These are phyloP conservation scores for Rubia yunnanensis DNA, from an alignment of 257 asterid species.

Conservation along the genomic window DNA sequence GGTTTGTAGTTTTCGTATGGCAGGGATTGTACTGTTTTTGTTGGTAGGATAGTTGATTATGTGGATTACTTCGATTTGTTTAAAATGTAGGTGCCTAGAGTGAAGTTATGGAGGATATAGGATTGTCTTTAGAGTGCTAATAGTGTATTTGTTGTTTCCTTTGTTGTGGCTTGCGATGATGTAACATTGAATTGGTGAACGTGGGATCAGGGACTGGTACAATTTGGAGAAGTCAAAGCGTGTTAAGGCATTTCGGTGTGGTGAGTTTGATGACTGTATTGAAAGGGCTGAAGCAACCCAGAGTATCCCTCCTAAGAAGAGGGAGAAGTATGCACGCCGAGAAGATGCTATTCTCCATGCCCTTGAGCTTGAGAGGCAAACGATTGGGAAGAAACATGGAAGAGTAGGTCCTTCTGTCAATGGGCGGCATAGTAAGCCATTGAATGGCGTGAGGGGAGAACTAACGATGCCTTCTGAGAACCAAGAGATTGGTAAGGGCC, in stretches of 20 bases:
- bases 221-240: conserved; percentile 97
- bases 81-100: not conserved
- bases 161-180: not conserved
- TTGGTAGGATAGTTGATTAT: not conserved
- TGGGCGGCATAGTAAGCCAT: conserved; percentile 33
- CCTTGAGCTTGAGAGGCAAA: conserved; percentile 80
- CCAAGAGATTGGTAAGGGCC: conserved; percentile 36
- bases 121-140: not conserved
- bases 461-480: conserved; percentile 28
- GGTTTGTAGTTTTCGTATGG: not conserved
- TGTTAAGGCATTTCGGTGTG: conserved; percentile 93
- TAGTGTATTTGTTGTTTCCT: not conserved
- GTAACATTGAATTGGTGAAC: too few species aligned
- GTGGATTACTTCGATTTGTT: not conserved
- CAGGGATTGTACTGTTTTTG: not conserved
- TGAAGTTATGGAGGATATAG: not conserved
- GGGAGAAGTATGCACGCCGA: conserved; percentile 97
- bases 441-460: conserved; percentile 32
- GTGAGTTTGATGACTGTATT: conserved; percentile 90
- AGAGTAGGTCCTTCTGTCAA: conserved; percentile 42
- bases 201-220: conserved; percentile 99
- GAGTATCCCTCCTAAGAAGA: conserved; percentile 94
- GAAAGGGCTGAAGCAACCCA: conserved; percentile 93
- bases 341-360: conserved; percentile 99
- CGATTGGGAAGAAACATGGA: conserved; percentile 63